These are phyloP conservation scores for Marasmius oreades DNA, from an alignment of 1,284 basidiomycete species.

Conservation along the genomic window DNA sequence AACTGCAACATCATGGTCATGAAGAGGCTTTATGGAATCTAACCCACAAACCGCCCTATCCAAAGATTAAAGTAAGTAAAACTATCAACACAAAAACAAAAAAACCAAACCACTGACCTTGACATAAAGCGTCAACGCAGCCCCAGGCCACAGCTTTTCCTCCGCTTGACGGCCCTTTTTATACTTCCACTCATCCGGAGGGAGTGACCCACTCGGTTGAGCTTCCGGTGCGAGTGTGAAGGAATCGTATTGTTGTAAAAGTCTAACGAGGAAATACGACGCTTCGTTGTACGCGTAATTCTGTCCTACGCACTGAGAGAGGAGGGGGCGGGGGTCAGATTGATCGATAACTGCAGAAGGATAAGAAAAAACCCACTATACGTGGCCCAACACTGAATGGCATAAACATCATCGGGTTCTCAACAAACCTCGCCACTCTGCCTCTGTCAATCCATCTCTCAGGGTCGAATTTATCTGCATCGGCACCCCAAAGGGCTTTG, in stretches of 20 bases:
- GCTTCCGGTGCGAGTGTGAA: slow-evolving; percentile 57
- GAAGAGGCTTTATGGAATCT: slow-evolving; percentile 38
- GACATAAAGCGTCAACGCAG: slow-evolving; percentile 56
- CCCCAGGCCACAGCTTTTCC: slow-evolving; percentile 59
- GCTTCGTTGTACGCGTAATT: slow-evolving; percentile 60
- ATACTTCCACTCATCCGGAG: slow-evolving; percentile 54
- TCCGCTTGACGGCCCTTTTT: slow-evolving; percentile 47
- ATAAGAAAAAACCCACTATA: slow-evolving; percentile 29
- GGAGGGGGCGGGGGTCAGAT: neutral
- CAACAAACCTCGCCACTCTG: slow-evolving; percentile 41
- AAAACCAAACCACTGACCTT: slow-evolving; percentile 40
- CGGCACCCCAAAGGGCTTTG: slow-evolving; percentile 58
- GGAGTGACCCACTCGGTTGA: slow-evolving; percentile 57
- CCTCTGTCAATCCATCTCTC: slow-evolving; percentile 63
- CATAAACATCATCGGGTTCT: slow-evolving; percentile 63
- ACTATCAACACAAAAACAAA: slow-evolving; percentile 1
- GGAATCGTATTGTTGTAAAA: slow-evolving; percentile 60
- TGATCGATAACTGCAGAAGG: slow-evolving; percentile 27
- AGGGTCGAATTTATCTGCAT: slow-evolving; percentile 68
- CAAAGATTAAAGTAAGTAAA: slow-evolving; percentile 8
- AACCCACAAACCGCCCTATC: slow-evolving; percentile 54
- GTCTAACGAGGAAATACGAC: slow-evolving; percentile 61
- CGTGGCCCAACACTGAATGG: slow-evolving; percentile 67
- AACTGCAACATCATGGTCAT: too few relatives aligned
- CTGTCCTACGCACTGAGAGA: neutral